A percentile compares a stretch with the other conserved stretches of the same genome.
Evolutionary conservation across 139 green algal genomes (phyloP).

Genomic region (Closterium sp.): DNA sequence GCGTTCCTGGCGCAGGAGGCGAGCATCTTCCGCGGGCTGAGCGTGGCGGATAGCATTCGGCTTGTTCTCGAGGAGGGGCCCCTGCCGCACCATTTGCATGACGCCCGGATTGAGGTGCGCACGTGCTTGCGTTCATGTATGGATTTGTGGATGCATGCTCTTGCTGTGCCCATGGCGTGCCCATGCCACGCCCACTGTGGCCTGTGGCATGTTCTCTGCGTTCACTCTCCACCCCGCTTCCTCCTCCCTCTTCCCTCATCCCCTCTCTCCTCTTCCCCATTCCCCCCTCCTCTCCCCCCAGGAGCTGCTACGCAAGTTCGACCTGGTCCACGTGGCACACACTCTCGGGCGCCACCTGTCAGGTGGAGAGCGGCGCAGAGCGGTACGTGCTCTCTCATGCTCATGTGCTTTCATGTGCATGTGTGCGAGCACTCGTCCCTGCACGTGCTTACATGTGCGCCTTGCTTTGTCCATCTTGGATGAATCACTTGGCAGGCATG

Average conservation of each 20-base stretch:
- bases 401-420: constrained; percentile 8
- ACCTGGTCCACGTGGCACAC: constrained; percentile 32
- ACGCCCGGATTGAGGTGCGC: background rate
- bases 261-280: background rate
- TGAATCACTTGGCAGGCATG: too few species aligned
- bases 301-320: constrained; percentile 45
- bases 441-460: background rate
- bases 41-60: constrained; percentile 48
- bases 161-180: background rate
- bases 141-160: background rate
- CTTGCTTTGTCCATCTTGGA: background rate
- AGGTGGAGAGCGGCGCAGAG: constrained; percentile 38
- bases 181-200: background rate
- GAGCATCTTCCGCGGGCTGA: constrained; percentile 45
- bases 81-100: constrained; percentile 3
- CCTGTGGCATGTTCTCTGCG: background rate
- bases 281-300: constrained; percentile 11
- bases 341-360: constrained; percentile 35
- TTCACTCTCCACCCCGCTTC: background rate
- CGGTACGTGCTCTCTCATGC: constrained; percentile 9
- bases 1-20: constrained; percentile 27
- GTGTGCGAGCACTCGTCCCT: background rate
- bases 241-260: background rate
- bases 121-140: background rate
- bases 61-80: constrained; percentile 41